Conservation (phyloP, 768 basidiomycete species). For the Chalciporus pseudorubinellus region DNA sequence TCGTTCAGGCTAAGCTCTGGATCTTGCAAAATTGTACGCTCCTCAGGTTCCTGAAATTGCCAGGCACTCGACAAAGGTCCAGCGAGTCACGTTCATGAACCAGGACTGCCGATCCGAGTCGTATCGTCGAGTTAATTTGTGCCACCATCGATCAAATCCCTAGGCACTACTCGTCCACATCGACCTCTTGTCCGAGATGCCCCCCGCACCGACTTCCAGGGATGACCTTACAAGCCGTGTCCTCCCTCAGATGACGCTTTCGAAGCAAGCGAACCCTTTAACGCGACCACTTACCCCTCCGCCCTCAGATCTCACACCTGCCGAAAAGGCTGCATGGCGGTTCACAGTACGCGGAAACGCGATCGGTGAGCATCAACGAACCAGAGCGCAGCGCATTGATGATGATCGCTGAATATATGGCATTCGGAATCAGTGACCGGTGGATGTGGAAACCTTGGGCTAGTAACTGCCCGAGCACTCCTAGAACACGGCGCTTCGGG, state of each 20-base stretch:
- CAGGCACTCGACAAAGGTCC: no score
- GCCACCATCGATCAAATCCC: background rate
- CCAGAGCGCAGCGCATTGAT: background rate
- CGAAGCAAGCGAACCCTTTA: constrained; percentile 32
- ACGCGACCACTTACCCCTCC: constrained; percentile 26
- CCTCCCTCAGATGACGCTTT: constrained; percentile 34
- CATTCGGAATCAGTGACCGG: constrained; percentile 36
- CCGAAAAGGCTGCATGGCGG: constrained; percentile 32
- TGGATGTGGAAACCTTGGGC: constrained; percentile 40
- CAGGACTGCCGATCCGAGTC: background rate
- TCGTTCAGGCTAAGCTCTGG: no score
- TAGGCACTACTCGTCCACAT: background rate
- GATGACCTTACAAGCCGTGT: constrained; percentile 29
- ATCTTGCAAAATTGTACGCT: no score
- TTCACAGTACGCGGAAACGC: constrained; percentile 42
- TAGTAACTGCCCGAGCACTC: constrained; percentile 38
- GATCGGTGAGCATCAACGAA: constrained; percentile 31
- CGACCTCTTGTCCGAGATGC: constrained; percentile 9
- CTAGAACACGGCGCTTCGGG: constrained; percentile 42
- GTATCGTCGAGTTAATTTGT: background rate
- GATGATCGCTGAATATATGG: background rate
- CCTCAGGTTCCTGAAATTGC: no score
- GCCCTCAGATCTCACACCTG: constrained; percentile 13
- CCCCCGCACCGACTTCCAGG: constrained; percentile 4
- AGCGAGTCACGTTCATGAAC: background rate